Percentiles rank a stretch among this genome's conserved stretches.
phyloP scores from a whole-genome alignment of 2,329 filamentous ascomycete genomes.

The Xylariomycetidae sp. region DNA sequence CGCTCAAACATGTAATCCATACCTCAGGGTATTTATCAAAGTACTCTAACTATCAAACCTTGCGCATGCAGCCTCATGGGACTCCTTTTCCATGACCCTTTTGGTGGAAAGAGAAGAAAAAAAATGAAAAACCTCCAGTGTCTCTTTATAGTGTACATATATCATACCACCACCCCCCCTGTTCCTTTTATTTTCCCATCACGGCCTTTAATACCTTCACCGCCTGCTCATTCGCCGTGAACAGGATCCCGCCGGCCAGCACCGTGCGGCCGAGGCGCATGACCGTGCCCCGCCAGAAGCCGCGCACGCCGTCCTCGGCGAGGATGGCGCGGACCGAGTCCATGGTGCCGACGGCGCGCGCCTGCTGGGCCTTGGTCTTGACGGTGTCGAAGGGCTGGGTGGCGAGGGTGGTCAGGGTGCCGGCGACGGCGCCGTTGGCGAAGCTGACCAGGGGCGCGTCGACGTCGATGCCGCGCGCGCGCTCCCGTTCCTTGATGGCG shows the following conservation, averaged over 20 bases:
- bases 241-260: conserved; percentile 34
- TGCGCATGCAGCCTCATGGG: no score
- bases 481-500: conserved; percentile 51
- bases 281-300: conserved; percentile 60
- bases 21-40: no score
- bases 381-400: conserved; percentile 58
- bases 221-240: conserved; percentile 29
- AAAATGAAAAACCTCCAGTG: no score
- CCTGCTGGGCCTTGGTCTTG: conserved; percentile 56
- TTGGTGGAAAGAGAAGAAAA: no score
- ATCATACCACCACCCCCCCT: no score
- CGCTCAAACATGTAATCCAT: no score
- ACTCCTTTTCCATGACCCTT: no score
- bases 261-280: conserved; percentile 59
- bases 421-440: conserved; percentile 33
- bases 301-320: conserved; percentile 49
- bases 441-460: conserved; percentile 34
- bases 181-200: no score
- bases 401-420: conserved; percentile 41
- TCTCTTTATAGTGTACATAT: no score
- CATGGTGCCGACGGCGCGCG: conserved; percentile 46
- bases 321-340: conserved; percentile 50
- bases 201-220: conserved; percentile 19
- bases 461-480: conserved; percentile 14
- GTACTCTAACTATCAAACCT: no score